These are phyloP conservation scores for Panicum hallii DNA, from an alignment of 202 grass and related monocot genomes.

Conservation along the genomic window DNA sequence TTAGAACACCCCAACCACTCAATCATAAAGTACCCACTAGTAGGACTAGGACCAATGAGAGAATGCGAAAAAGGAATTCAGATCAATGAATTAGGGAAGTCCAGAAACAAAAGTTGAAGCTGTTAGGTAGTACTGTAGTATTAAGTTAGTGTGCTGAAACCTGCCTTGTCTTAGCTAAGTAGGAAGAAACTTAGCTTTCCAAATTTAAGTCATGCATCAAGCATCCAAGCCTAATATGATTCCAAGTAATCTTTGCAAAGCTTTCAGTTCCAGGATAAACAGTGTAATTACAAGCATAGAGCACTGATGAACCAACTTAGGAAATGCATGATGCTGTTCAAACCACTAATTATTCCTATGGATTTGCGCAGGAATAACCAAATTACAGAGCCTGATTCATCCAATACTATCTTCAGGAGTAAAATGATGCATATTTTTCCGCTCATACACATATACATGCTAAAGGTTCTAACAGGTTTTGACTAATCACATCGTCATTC, in stretches of 20 bases:
- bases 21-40: slow-evolving; percentile 6
- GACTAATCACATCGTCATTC: neutral
- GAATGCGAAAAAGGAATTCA: neutral
- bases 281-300: slow-evolving; percentile 1
- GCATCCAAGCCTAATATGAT: slow-evolving; percentile 13
- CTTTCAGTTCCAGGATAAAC: slow-evolving; percentile 15
- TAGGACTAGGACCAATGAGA: neutral
- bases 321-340: slow-evolving; percentile 8
- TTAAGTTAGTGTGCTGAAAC: neutral
- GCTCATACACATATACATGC: neutral
- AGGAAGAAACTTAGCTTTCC: neutral
- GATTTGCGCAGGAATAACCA: neutral
- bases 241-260: slow-evolving; percentile 7
- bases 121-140: neutral
- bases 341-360: neutral
- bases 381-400: neutral
- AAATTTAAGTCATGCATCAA: slow-evolving; percentile 20
- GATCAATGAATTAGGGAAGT: slow-evolving; percentile 1
- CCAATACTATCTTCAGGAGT: neutral
- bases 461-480: neutral
- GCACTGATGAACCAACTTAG: neutral
- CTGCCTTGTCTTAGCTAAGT: neutral
- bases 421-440: neutral
- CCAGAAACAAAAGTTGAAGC: slow-evolving; percentile 1
- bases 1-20: neutral